phyloP scores from a whole-genome alignment of 169 alveolate species.

The Theileria orientalis region DNA sequence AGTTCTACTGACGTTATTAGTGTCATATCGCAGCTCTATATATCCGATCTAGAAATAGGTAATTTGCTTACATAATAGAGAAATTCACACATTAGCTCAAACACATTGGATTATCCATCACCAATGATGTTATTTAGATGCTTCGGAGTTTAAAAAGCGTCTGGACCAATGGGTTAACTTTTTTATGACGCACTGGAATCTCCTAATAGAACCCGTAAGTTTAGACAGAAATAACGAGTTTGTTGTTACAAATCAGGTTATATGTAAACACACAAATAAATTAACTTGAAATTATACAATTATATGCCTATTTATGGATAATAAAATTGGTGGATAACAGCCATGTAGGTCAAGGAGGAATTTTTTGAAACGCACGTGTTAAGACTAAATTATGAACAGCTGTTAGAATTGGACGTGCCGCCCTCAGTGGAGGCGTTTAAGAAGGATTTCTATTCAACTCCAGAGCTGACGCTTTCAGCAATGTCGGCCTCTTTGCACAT shows the following conservation, averaged over 20 bases:
- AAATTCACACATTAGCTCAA: too few species aligned
- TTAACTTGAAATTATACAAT: not conserved
- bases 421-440: conserved; percentile 34
- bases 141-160: conserved; percentile 26
- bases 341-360: conserved; percentile 4
- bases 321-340: not conserved
- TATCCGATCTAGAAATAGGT: not conserved
- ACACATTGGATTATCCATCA: too few species aligned
- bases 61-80: not conserved
- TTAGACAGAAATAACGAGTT: not conserved
- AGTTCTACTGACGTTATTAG: conserved; percentile 1
- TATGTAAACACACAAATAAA: too few species aligned
- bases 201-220: conserved; percentile 16
- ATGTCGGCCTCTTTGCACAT: conserved; percentile 43
- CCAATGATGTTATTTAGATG: not conserved
- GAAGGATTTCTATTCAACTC: conserved; percentile 20
- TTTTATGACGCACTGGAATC: conserved; percentile 21
- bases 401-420: conserved; percentile 17
- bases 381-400: conserved; percentile 13
- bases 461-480: conserved; percentile 15
- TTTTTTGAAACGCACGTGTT: conserved; percentile 27
- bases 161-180: conserved; percentile 37
- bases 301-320: too few species aligned
- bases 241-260: too few species aligned
- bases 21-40: conserved; percentile 15